Evolutionary conservation across 257 asterid genomes (phyloP), one percentile per base, ranked within the genome.

Genomic region (Jasminum sambac): DNA sequence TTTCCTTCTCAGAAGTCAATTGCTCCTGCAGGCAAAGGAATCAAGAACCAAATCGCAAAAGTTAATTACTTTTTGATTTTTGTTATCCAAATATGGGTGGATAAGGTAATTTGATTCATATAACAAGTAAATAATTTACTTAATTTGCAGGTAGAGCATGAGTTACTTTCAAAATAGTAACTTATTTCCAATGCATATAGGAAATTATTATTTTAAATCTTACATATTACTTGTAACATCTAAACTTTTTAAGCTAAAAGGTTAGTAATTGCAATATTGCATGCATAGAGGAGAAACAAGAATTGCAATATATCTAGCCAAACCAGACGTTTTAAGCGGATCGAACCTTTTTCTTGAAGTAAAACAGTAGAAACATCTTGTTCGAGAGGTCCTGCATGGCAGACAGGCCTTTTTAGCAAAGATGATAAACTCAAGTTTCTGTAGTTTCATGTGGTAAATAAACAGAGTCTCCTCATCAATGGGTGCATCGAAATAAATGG

Each of bases 321-420:
- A 62, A 16, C 34, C 34, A 19, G 43, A 30, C 36, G 34, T 24
- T 16, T 58, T 40, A 34, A 62, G n/a, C 44, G 55, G 16, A 55
- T 21, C 75, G 17, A 62, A 95, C 98, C 98, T 89, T 95, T 77
- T 87, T 95, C 81, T 83, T 83, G 46, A 95, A 86, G 88, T 82
- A 73, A 72, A 91, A 76, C 61, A 95, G 84, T 71, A 81, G 77
- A 77, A 95, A 95, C 96, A 95, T 91, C 81, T 95, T 95, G 73
- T 91, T 95, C 55, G 97, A 95, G 76, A 88, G 83, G 77, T 95
- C 99, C 98, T 95, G 91, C 92, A 83, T 46, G 75, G 24, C 72
- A 69, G 38, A 71, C 13, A 57, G 0, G 65, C 19, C 50, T 66
- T 48, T 11, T 75, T 66, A 78, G 87, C 41, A 70, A 57, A 5